Evolutionary conservation across 2,329 filamentous ascomycete species (phyloP).

Genomic region (Tolypocladium ophioglossoides): DNA sequence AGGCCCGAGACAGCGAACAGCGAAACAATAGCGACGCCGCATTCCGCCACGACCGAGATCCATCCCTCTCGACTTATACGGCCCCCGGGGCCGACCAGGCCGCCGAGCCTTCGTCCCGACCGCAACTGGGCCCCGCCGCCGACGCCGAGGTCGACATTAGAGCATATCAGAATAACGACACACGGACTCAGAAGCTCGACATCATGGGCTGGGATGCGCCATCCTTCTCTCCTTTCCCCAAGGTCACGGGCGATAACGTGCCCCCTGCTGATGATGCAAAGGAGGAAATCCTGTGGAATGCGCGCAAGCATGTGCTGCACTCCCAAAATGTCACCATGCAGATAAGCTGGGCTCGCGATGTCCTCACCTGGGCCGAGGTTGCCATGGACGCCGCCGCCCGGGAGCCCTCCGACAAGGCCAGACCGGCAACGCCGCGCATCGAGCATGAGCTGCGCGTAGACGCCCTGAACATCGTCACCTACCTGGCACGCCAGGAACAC

Average conservation of each 20-base stretch:
- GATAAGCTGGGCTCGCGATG: slow-evolving; percentile 91
- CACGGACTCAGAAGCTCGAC: slow-evolving; percentile 24
- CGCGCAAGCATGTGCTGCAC: slow-evolving; percentile 72
- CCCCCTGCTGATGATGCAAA: slow-evolving; percentile 91
- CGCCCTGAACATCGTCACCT: slow-evolving; percentile 83
- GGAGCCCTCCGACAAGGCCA: slow-evolving; percentile 38
- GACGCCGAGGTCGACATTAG: slow-evolving; percentile 20
- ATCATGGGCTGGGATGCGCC: slow-evolving; percentile 48
- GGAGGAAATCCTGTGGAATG: slow-evolving; percentile 78
- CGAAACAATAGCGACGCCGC: slow-evolving; percentile 20
- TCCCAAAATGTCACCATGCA: slow-evolving; percentile 96
- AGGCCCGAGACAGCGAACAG: slow-evolving; percentile 44
- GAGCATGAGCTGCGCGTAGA: slow-evolving; percentile 84
- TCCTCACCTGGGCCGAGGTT: slow-evolving; percentile 79
- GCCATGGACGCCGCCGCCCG: slow-evolving; percentile 66
- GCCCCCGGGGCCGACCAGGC: slow-evolving; percentile 8
- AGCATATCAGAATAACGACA: slow-evolving; percentile 27
- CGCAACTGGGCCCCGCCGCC: slow-evolving; percentile 12
- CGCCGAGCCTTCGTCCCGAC: neutral
- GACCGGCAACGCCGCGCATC: slow-evolving; percentile 70
- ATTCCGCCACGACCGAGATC: slow-evolving; percentile 29
- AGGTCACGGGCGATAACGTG: slow-evolving; percentile 76
- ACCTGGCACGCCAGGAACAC: slow-evolving; percentile 83
- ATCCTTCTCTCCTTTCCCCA: slow-evolving; percentile 86
- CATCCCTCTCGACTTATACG: slow-evolving; percentile 31